Evolutionary conservation across 352 stramenopile species (phyloP), one percentile per base, ranked within the genome.

Genomic region (Phytophthora litchii): DNA sequence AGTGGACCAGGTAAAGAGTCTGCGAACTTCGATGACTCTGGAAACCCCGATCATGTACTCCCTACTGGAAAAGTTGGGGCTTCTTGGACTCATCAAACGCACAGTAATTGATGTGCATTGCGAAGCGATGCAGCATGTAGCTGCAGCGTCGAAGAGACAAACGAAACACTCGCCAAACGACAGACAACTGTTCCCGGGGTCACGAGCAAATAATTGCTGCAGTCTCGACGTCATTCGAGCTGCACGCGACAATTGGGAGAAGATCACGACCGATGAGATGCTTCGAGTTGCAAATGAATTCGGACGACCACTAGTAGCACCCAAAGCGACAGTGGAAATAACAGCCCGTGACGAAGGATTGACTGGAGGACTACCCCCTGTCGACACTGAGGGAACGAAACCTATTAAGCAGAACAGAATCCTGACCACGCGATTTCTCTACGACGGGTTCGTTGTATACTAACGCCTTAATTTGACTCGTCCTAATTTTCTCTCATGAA

Each of bases 221-320:
- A 64, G 36, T 29, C 68, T 91, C 7, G 75, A 89, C 25, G 72
- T 70, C 5, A 70, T 93, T 25, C 44, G 63, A 14, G 51, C 51
- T 3, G 76, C 81, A 0, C 48, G 72, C 27, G 66, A 78, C 36
- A 56, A 54, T 37, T 93, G 83, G 83, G 78, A 93, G 32, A 60
- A 67, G 20, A 78, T 89, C 64, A 89, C 80, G 27, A 77, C 76
- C 17, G 80, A 90, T 8, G 78, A 91, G 62, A 82, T 93, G 54
- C 46, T 90, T 38, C 60, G 70, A 6, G 71, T 89, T 16, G 76
- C 67, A n/a, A 76, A 49, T 29, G 81, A 93, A 29, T 49, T 73
- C 1, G 53, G 59, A 3, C 72, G 62, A 17, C 62, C 79, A 17
- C 69, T 89, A 3, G 29, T 85, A n/a, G 42, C 47, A 11, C 20